Evolutionary conservation across 2,329 filamentous ascomycete species (phyloP).

Genomic region (Sporothrix phasma): DNA sequence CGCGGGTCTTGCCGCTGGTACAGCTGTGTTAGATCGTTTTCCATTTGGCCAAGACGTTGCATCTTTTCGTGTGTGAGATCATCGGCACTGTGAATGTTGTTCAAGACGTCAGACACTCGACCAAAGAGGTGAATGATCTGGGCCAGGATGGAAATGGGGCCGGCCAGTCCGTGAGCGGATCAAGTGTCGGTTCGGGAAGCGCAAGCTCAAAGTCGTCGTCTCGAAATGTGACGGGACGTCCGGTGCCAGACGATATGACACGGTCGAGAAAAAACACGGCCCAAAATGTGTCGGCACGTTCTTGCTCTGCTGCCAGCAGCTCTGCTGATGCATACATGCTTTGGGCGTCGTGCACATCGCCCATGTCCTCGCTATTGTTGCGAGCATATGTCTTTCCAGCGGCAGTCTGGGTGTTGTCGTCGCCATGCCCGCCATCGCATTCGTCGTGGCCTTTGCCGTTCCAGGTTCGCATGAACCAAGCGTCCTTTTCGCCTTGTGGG

Average conservation of each 20-base stretch:
- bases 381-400: conserved; percentile 27
- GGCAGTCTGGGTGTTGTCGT: not conserved
- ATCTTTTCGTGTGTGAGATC: conserved; percentile 69
- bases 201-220: conserved; percentile 78
- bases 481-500: conserved; percentile 45
- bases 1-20: conserved; percentile 65
- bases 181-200: conserved; percentile 44
- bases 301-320: conserved; percentile 61
- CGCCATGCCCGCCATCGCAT: conserved; percentile 19
- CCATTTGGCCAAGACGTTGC: conserved; percentile 63
- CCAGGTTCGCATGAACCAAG: conserved; percentile 38
- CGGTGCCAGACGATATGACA: conserved; percentile 79
- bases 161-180: conserved; percentile 57
- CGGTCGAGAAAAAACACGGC: conserved; percentile 80
- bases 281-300: conserved; percentile 83
- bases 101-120: conserved; percentile 72
- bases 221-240: conserved; percentile 70
- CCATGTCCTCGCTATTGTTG: conserved; percentile 25
- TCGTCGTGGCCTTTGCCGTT: conserved; percentile 28
- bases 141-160: conserved; percentile 68
- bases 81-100: conserved; percentile 63
- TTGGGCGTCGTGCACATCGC: conserved; percentile 26
- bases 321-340: conserved; percentile 38
- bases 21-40: conserved; percentile 61
- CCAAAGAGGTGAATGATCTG: conserved; percentile 81